phyloP scores from a whole-genome alignment of 1,284 basidiomycete genomes.

The Cutaneotrichosporon curvatum region DNA sequence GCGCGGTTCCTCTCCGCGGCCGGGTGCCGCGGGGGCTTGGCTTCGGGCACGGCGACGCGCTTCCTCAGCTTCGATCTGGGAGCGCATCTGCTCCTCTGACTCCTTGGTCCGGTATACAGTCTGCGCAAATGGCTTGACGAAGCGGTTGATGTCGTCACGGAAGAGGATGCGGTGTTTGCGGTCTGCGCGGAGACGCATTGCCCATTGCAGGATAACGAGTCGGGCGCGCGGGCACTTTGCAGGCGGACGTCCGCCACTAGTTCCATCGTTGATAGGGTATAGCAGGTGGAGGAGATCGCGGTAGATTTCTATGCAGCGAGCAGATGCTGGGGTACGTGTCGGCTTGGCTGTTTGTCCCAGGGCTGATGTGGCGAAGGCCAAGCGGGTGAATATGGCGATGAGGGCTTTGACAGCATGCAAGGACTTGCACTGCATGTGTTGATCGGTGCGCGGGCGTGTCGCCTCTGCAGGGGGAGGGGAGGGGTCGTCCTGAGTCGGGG shows the following conservation, averaged over 20 bases:
- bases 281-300: slow-evolving; percentile 48
- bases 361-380: slow-evolving; percentile 40
- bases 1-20: slow-evolving; percentile 23
- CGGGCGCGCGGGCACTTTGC: slow-evolving; percentile 57
- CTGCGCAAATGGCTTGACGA: slow-evolving; percentile 39
- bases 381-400: slow-evolving; percentile 48
- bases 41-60: slow-evolving; percentile 15
- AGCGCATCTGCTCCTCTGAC: slow-evolving; percentile 27
- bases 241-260: slow-evolving; percentile 25
- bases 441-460: not conserved
- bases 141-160: slow-evolving; percentile 47
- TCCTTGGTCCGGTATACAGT: slow-evolving; percentile 43
- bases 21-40: slow-evolving; percentile 5
- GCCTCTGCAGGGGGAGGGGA: slow-evolving; percentile 1
- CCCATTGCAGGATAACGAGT: slow-evolving; percentile 72
- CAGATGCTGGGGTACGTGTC: slow-evolving; percentile 44
- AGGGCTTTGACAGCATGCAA: slow-evolving; percentile 44
- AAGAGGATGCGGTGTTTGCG: slow-evolving; percentile 83
- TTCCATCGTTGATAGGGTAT: slow-evolving; percentile 27
- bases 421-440: slow-evolving; percentile 39
- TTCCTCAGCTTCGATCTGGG: slow-evolving; percentile 30
- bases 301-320: slow-evolving; percentile 47
- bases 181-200: slow-evolving; percentile 83
- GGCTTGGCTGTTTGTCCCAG: slow-evolving; percentile 32
- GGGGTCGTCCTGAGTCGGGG: slow-evolving; percentile 4